A percentile compares a stretch with the other conserved stretches of the same genome.
phyloP scores from a whole-genome alignment of 306 rosid genomes.

The Ziziphus jujuba region DNA sequence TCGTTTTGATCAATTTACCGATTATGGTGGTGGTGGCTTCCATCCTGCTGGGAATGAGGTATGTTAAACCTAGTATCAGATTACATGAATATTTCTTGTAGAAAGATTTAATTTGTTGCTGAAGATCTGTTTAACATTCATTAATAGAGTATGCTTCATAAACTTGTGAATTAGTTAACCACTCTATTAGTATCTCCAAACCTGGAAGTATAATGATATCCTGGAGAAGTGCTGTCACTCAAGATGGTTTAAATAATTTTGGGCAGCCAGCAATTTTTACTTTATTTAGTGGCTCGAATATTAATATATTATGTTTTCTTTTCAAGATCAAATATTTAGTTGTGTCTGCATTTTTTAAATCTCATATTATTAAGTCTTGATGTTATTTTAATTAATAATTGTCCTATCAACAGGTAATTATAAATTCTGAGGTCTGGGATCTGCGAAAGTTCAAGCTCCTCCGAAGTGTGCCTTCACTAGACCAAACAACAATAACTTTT shows the following conservation, averaged over 20 bases:
- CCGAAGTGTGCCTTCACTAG: conserved; percentile 91
- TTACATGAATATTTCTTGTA: background rate
- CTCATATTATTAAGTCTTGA: background rate
- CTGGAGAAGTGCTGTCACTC: background rate
- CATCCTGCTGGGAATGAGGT: conserved; percentile 99
- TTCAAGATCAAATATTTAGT: background rate
- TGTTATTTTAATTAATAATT: background rate
- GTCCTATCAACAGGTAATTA: conserved; percentile 63
- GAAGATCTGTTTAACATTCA: background rate
- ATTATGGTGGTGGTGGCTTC: conserved; percentile 98
- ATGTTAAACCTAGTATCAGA: conserved; percentile 12
- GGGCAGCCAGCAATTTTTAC: conserved; percentile 13
- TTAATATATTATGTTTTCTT: background rate
- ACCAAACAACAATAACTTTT: conserved; percentile 86
- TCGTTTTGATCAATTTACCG: conserved; percentile 97
- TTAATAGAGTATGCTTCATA: background rate
- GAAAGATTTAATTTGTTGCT: background rate
- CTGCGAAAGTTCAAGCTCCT: conserved; percentile 82
- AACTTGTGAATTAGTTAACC: no score
- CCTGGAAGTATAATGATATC: background rate
- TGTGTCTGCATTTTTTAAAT: background rate
- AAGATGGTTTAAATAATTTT: background rate
- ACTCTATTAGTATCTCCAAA: background rate
- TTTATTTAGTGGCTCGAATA: background rate
- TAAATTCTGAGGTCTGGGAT: conserved; percentile 99